phyloP scores from a whole-genome alignment of 345 rosid species.

The Lepidium africanum region DNA sequence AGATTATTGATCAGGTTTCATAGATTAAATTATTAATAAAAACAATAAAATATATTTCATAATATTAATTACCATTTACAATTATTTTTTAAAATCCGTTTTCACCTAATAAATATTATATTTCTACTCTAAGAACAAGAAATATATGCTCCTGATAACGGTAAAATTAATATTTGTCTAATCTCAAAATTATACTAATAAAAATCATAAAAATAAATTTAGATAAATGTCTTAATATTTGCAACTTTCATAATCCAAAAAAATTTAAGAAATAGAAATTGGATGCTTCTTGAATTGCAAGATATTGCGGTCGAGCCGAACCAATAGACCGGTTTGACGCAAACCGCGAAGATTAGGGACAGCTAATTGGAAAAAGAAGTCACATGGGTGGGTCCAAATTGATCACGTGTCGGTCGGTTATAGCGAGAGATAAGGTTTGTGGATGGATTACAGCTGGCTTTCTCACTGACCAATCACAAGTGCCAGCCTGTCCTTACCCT shows the following conservation, averaged over 20 bases:
- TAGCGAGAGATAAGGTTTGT: conserved; percentile 9
- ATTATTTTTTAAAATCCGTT: neutral
- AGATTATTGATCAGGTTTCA: too few relatives aligned
- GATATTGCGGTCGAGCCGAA: neutral
- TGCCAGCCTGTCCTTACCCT: conserved; percentile 23
- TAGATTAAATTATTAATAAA: too few relatives aligned
- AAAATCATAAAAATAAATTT: too few relatives aligned
- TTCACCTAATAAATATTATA: too few relatives aligned
- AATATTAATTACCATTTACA: neutral
- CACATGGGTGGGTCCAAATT: conserved; percentile 14
- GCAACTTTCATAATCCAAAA: too few relatives aligned
- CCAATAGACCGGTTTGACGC: neutral
- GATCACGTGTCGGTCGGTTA: conserved; percentile 21
- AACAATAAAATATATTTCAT: neutral
- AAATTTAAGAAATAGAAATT: neutral
- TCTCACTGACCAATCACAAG: conserved; percentile 23
- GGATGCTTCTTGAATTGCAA: neutral
- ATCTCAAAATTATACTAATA: too few relatives aligned
- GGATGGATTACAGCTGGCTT: conserved; percentile 27
- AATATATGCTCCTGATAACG: too few relatives aligned
- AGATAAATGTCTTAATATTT: too few relatives aligned
- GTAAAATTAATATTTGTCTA: too few relatives aligned
- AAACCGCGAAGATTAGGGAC: conserved; percentile 13
- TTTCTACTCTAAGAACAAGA: too few relatives aligned
- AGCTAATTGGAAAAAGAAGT: neutral